phyloP scores from a whole-genome alignment of 352 stramenopile genomes.

The Phytophthora quininea region DNA sequence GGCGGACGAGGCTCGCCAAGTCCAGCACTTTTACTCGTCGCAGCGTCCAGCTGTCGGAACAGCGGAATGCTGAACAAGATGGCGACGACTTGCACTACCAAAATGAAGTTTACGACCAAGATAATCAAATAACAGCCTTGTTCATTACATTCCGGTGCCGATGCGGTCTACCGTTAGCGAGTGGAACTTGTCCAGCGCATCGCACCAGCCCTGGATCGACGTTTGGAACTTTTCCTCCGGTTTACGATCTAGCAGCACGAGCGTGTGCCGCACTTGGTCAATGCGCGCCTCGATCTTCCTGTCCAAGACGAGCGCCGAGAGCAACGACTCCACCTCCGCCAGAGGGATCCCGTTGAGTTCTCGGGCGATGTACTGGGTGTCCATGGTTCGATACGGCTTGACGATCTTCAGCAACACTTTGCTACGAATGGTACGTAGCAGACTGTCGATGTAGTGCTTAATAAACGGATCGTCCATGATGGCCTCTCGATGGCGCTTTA shows the following conservation, averaged over 20 bases:
- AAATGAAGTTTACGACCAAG: neutral
- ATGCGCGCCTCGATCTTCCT: constrained; percentile 92
- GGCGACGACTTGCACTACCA: constrained; percentile 22
- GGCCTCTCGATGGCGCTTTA: constrained; percentile 81
- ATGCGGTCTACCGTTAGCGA: constrained; percentile 68
- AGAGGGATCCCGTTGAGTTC: constrained; percentile 94
- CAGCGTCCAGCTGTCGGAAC: constrained; percentile 25
- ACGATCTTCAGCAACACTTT: constrained; percentile 95
- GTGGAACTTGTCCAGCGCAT: constrained; percentile 75
- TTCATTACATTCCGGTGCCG: constrained; percentile 43
- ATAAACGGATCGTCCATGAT: constrained; percentile 97
- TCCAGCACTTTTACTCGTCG: constrained; percentile 62
- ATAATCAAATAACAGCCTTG: neutral
- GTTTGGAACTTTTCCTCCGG: constrained; percentile 76
- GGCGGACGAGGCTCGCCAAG: constrained; percentile 56
- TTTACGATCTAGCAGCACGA: constrained; percentile 73
- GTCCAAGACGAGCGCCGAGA: constrained; percentile 94
- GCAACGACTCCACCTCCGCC: constrained; percentile 91
- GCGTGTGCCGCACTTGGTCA: constrained; percentile 89
- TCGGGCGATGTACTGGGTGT: constrained; percentile 89
- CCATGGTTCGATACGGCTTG: constrained; percentile 94
- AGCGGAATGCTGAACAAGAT: constrained; percentile 31
- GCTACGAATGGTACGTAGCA: constrained; percentile 94
- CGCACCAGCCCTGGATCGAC: constrained; percentile 66
- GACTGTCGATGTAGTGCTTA: constrained; percentile 93